Evolutionary conservation across 2,329 filamentous ascomycete species (phyloP).

Genomic region (Drechslera avenae): DNA sequence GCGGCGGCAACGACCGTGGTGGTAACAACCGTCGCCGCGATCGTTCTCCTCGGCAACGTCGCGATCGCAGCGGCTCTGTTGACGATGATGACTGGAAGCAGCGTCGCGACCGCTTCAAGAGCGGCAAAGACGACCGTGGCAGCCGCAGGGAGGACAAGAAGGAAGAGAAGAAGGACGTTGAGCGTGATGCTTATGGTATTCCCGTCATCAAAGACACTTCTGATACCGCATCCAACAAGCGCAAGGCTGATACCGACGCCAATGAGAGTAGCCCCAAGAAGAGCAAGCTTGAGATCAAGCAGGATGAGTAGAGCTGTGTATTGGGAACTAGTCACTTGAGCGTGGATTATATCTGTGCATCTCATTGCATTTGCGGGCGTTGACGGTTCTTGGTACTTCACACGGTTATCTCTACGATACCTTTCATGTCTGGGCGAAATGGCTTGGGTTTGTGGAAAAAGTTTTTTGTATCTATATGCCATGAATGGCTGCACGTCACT

Average conservation of each 20-base stretch:
- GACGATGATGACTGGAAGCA: conserved; percentile 37
- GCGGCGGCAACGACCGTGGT: conserved; percentile 29
- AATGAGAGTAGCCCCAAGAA: conserved; percentile 35
- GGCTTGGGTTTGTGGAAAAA: conserved; percentile 8
- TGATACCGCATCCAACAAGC: conserved; percentile 35
- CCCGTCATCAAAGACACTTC: conserved; percentile 34
- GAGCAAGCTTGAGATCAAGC: conserved; percentile 44
- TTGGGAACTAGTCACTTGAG: not conserved
- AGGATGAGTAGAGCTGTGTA: conserved; percentile 30
- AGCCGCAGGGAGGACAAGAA: conserved; percentile 23
- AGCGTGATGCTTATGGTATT: conserved; percentile 34
- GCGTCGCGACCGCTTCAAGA: conserved; percentile 44
- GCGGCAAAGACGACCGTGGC: conserved; percentile 32
- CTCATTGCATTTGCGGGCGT: conserved; percentile 8
- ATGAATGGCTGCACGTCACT: too few species aligned
- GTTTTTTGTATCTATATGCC: not conserved
- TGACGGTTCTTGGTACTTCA: conserved; percentile 1
- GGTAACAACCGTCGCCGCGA: conserved; percentile 32
- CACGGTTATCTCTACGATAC: not conserved
- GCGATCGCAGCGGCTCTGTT: conserved; percentile 32
- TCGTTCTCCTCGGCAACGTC: conserved; percentile 29
- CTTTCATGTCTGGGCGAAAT: not conserved
- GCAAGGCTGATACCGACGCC: conserved; percentile 38
- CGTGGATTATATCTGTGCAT: not conserved
- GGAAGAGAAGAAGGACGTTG: conserved; percentile 23